Evolutionary conservation across 345 rosid species (phyloP), one percentile per base, ranked within the genome.

Genomic region (Sonneratia caseolaris): DNA sequence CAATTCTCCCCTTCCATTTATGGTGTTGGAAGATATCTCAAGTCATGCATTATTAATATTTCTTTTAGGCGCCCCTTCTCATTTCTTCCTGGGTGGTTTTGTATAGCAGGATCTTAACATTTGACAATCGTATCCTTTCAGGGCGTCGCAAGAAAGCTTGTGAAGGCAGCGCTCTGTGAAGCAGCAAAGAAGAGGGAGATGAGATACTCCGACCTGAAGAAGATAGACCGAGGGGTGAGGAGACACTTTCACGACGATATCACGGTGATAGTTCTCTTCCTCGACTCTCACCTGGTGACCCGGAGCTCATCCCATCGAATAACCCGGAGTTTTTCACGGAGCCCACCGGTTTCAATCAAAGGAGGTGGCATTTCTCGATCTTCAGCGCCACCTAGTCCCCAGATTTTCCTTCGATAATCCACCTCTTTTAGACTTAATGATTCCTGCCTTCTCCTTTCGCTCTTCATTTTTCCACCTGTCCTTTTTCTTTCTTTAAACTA

Each of bases 211-310:
- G 99, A 96, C 82, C 79, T 96, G 90, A 87, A 92, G 81, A 96
- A 85, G 87, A 88, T 96, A 36, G 98, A 92, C 61, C 84, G 88
- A 19, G 96, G 99, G 16, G 94, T 92, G 80, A 89, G 99, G 81
- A 86, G 99, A 77, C 99, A 96, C 76, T 96, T 96, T 75, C 99
- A 96, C 22, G 99, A 92, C 11, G 99, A 96, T 71, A 96, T 92
- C 47, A 92, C 96, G 0, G 94, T 96, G 3, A 79, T 92, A 66
- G 94, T 96, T 61, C 81, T 96, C 79, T 92, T 86, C 80, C 88
- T 92, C 1, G 96, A 95, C 71, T 68, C 91, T 5, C 83, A 76
- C 80, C 61, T 84, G 75, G 78, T 86, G 66, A 79, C 85, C 67
- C 87, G 84, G 56, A 64, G 80, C 82, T 80, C 66, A 3, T 69